Conservation (phyloP, 176 grass and related monocot species). For the Aegilops tauschii region DNA sequence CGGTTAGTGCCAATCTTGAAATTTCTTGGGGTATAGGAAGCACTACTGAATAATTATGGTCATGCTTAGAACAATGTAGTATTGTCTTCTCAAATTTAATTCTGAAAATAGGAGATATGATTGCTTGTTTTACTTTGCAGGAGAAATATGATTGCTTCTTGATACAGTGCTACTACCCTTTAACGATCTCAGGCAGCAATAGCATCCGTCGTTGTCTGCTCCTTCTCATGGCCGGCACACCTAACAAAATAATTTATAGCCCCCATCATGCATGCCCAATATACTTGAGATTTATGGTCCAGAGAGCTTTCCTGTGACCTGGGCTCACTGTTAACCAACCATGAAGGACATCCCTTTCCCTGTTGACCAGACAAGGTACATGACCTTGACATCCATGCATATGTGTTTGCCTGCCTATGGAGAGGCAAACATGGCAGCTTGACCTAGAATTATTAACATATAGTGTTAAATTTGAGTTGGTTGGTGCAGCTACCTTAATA, state of each 20-base stretch:
- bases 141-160: not conserved
- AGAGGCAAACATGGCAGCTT: slow-evolving; percentile 12
- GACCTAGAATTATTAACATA: not conserved
- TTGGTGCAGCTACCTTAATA: not conserved
- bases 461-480: not conserved
- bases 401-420: not conserved
- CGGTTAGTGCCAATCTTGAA: not conserved
- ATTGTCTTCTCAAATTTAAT: not conserved
- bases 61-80: not conserved
- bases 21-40: not conserved
- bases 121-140: not conserved
- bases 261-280: slow-evolving; percentile 23
- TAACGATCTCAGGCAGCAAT: not conserved
- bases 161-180: not conserved
- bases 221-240: slow-evolving; percentile 30
- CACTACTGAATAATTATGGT: not conserved
- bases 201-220: not conserved
- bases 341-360: slow-evolving; percentile 6
- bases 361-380: slow-evolving; percentile 24
- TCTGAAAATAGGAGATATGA: not conserved
- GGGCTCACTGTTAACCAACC: slow-evolving; percentile 8
- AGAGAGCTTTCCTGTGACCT: slow-evolving; percentile 22
- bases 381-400: slow-evolving; percentile 18
- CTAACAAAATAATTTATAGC: slow-evolving; percentile 21
- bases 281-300: slow-evolving; percentile 11